These are phyloP conservation scores for Rutstroemia sp. DNA, from an alignment of 2,329 filamentous ascomycete genomes.

Conservation along the genomic window DNA sequence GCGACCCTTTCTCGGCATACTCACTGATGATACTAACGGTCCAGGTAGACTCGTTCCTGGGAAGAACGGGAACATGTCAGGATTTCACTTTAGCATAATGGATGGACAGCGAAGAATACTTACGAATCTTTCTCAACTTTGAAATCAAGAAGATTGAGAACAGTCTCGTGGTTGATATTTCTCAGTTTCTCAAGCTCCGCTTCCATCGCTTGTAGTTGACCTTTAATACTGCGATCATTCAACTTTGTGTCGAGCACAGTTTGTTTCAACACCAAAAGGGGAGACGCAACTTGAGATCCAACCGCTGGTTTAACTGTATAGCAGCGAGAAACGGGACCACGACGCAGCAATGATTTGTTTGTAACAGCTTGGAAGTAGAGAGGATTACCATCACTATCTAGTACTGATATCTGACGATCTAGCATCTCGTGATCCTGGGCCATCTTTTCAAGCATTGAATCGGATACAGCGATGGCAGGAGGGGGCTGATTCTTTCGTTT, in stretches of 20 bases:
- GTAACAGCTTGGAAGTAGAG: slow-evolving; percentile 65
- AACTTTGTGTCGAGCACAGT: slow-evolving; percentile 49
- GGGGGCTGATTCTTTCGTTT: slow-evolving; percentile 50
- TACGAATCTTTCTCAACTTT: slow-evolving; percentile 58
- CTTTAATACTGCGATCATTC: slow-evolving; percentile 57
- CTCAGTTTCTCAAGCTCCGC: slow-evolving; percentile 69
- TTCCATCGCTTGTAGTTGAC: slow-evolving; percentile 70
- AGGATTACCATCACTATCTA: slow-evolving; percentile 54
- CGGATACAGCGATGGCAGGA: slow-evolving; percentile 18
- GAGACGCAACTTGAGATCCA: slow-evolving; percentile 41
- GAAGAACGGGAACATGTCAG: slow-evolving; percentile 16
- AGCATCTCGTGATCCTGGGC: slow-evolving; percentile 34
- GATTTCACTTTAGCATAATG: background rate
- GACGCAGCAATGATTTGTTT: slow-evolving; percentile 58
- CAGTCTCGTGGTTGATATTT: slow-evolving; percentile 64
- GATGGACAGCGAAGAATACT: background rate
- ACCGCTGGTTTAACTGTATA: slow-evolving; percentile 67
- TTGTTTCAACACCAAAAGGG: slow-evolving; percentile 66
- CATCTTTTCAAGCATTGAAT: slow-evolving; percentile 17
- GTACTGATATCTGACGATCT: slow-evolving; percentile 58
- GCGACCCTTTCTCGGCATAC: slow-evolving; percentile 71
- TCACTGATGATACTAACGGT: slow-evolving; percentile 69
- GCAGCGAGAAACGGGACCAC: slow-evolving; percentile 58
- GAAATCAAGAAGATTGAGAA: slow-evolving; percentile 76
- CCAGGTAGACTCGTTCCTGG: slow-evolving; percentile 42